Evolutionary conservation across 129 eudicot genomes (phyloP).

Genomic region (Flaveria robusta): DNA sequence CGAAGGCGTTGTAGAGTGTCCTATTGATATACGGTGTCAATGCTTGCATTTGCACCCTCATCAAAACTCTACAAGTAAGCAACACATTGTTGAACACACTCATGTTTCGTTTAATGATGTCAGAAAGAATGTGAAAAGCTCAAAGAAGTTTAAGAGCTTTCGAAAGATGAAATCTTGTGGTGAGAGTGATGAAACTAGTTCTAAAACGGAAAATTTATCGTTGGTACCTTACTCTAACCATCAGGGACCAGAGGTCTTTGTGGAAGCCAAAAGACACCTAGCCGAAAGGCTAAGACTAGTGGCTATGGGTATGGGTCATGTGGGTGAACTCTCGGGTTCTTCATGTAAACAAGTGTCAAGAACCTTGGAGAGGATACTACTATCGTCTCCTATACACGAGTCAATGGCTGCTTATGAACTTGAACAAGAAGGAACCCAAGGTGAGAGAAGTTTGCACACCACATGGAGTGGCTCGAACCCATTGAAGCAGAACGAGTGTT

Average conservation of each 20-base stretch:
- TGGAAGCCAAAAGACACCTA: slow-evolving; percentile 66
- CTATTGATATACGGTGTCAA: slow-evolving; percentile 36
- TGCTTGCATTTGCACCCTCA: slow-evolving; percentile 49
- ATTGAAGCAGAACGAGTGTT: too few relatives aligned
- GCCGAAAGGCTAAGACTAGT: slow-evolving; percentile 55
- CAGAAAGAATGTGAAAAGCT: slow-evolving; percentile 9
- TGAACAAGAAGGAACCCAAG: slow-evolving; percentile 19
- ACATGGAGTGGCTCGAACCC: neutral
- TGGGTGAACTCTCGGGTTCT: slow-evolving; percentile 14
- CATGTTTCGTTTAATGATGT: slow-evolving; percentile 28
- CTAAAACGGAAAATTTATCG: slow-evolving; percentile 20
- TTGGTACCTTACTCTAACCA: slow-evolving; percentile 29
- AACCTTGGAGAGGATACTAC: slow-evolving; percentile 53
- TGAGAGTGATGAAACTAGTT: slow-evolving; percentile 5
- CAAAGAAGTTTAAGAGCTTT: slow-evolving; percentile 28
- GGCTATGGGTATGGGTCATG: slow-evolving; percentile 23
- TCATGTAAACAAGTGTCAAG: slow-evolving; percentile 36
- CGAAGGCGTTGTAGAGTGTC: slow-evolving; percentile 10
- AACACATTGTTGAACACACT: slow-evolving; percentile 34
- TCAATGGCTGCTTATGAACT: slow-evolving; percentile 31
- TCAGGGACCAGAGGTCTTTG: slow-evolving; percentile 44
- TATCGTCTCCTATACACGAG: slow-evolving; percentile 45
- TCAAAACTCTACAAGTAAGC: slow-evolving; percentile 20
- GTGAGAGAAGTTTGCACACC: slow-evolving; percentile 24
- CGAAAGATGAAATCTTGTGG: slow-evolving; percentile 19